Conservation (phyloP, 306 rosid species). For the Acacia melanoxylon region DNA sequence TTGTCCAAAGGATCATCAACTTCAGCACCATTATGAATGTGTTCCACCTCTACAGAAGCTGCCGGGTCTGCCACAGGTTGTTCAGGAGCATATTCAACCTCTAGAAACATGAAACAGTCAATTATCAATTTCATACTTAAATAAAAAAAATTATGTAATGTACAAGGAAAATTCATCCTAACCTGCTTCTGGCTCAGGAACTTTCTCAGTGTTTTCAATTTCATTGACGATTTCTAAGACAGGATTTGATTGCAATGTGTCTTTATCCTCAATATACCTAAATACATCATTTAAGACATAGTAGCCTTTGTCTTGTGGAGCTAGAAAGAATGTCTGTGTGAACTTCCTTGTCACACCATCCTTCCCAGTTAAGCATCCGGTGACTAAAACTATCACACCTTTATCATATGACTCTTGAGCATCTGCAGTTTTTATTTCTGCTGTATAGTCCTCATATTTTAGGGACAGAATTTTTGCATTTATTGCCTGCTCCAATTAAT, state of each 20-base stretch:
- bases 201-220: slow-evolving; percentile 55
- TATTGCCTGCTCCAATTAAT: slow-evolving; percentile 70
- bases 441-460: slow-evolving; percentile 81
- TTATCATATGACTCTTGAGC: slow-evolving; percentile 86
- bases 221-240: slow-evolving; percentile 49
- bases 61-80: slow-evolving; percentile 56
- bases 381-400: slow-evolving; percentile 92
- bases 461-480: slow-evolving; percentile 77
- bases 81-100: slow-evolving; percentile 55
- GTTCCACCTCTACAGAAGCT: slow-evolving; percentile 55
- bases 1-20: slow-evolving; percentile 68
- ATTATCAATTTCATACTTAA: slow-evolving; percentile 23
- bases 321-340: slow-evolving; percentile 91
- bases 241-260: slow-evolving; percentile 41
- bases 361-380: slow-evolving; percentile 96
- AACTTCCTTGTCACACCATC: slow-evolving; percentile 80
- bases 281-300: slow-evolving; percentile 93
- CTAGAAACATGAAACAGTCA: slow-evolving; percentile 46
- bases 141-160: slow-evolving; percentile 10
- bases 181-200: slow-evolving; percentile 69
- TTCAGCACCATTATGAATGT: slow-evolving; percentile 61
- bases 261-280: slow-evolving; percentile 78
- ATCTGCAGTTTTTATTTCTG: slow-evolving; percentile 94
- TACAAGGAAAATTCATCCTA: slow-evolving; percentile 25
- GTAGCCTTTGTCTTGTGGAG: slow-evolving; percentile 95